Evolutionary conservation across 139 green algal genomes (phyloP), one percentile per base, ranked within the genome.

Genomic region (Desmodesmus armatus): DNA sequence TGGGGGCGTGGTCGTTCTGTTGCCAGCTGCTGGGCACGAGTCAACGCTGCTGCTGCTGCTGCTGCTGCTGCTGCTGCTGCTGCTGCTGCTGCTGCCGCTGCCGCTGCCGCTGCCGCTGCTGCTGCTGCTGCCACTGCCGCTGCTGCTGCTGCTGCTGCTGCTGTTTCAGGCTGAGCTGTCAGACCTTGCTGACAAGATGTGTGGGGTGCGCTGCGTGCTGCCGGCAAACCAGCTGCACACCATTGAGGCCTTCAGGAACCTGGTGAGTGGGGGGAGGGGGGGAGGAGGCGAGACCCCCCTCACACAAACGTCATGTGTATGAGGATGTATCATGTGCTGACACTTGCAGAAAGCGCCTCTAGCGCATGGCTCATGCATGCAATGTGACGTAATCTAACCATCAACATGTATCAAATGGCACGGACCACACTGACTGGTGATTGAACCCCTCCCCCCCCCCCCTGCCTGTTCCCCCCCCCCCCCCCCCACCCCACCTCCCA

Each of bases 231-330:
- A 83, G 77, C 39, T 83, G 40, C 77, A 83, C 40, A 55, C 74
- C 2, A 83, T 83, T 29, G 60, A 83, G 40, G 58, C 74, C 37
- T 83, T 83, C 40, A 55, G 49, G 58, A 47, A 4, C 33, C 53
- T 83, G 77, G 77, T 83, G 40, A 40, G 77, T 79, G 5, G 21
- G 69, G n/a, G n/a, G n/a, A n/a, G n/a, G n/a, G n/a, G n/a, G n/a
- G n/a, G n/a, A n/a, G n/a, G n/a, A n/a, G n/a, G n/a, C n/a, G n/a
- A n/a, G n/a, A n/a, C n/a, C n/a, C n/a, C n/a, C n/a, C n/a, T n/a
- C 69, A 39, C 17, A 33, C 66, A 7, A 25, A 74, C 27, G 65
- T 73, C 17, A 37, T 21, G 21, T 5, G 0, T 3, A 44, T 17
- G 51, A 27, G 0, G 0, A 62, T 27, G 51, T 62, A 62, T 27